phyloP scores from a whole-genome alignment of 148 eudicot species.

The Cornus florida region DNA sequence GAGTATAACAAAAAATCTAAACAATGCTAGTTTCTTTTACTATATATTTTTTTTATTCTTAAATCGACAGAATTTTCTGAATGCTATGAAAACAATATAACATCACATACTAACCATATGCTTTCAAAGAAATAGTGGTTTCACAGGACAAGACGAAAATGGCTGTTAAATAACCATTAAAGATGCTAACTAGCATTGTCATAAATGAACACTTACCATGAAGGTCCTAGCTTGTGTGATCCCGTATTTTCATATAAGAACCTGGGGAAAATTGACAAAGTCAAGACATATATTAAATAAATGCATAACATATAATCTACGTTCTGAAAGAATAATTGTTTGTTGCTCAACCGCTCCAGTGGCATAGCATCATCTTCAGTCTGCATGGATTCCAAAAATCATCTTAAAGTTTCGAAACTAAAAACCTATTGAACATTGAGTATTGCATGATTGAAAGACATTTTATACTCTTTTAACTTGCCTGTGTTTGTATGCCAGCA shows the following conservation, averaged over 20 bases:
- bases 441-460: not conserved
- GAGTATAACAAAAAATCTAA: too few relatives aligned
- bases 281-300: slow-evolving; percentile 18
- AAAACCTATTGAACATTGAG: not conserved
- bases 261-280: slow-evolving; percentile 24
- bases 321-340: slow-evolving; percentile 1
- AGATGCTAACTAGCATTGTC: not conserved
- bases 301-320: slow-evolving; percentile 19
- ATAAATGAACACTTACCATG: slow-evolving; percentile 13
- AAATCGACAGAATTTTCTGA: too few relatives aligned
- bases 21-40: too few relatives aligned
- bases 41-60: too few relatives aligned
- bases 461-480: not conserved
- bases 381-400: slow-evolving; percentile 6
- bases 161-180: too few relatives aligned
- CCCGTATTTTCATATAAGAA: slow-evolving; percentile 29
- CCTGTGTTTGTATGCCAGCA: too few relatives aligned
- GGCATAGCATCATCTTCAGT: not conserved
- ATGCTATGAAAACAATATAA: too few relatives aligned
- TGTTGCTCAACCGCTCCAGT: not conserved
- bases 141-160: too few relatives aligned
- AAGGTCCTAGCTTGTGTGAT: slow-evolving; percentile 7
- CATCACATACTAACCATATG: too few relatives aligned
- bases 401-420: not conserved
- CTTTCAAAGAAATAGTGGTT: too few relatives aligned